phyloP scores from a whole-genome alignment of 495 filamentous ascomycete genomes.

The Tuber aestivum region DNA sequence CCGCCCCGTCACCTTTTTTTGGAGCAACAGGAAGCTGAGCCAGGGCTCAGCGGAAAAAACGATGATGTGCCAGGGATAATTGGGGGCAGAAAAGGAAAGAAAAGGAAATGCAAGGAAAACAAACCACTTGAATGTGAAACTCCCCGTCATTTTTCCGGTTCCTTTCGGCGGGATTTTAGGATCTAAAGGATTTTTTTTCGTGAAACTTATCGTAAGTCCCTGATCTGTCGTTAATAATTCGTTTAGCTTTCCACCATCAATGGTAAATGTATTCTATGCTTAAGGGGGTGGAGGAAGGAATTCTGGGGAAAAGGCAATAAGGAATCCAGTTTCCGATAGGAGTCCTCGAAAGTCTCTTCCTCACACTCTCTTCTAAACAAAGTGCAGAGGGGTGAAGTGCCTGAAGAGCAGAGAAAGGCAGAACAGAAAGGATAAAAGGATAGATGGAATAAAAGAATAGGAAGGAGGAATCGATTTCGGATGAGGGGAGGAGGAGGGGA shows the following conservation, averaged over 20 bases:
- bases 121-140: conserved; percentile 41
- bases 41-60: background rate
- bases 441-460: background rate
- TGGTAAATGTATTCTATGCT: background rate
- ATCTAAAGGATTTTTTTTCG: background rate
- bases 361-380: background rate
- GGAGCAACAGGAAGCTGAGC: background rate
- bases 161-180: conserved; percentile 10
- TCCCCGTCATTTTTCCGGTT: conserved; percentile 31
- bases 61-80: background rate
- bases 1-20: background rate
- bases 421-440: background rate
- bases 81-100: background rate
- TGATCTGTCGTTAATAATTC: conserved; percentile 3
- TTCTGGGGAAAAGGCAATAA: background rate
- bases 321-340: background rate
- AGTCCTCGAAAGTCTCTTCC: background rate
- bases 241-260: conserved; percentile 4
- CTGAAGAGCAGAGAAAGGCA: background rate
- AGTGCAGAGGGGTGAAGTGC: background rate
- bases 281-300: background rate
- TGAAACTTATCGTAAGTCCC: background rate
- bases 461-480: background rate
- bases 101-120: conserved; percentile 12
- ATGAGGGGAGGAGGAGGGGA: conserved; percentile 4